Conservation (phyloP, 2,329 filamentous ascomycete species). For the Cytospora schulzeri region DNA sequence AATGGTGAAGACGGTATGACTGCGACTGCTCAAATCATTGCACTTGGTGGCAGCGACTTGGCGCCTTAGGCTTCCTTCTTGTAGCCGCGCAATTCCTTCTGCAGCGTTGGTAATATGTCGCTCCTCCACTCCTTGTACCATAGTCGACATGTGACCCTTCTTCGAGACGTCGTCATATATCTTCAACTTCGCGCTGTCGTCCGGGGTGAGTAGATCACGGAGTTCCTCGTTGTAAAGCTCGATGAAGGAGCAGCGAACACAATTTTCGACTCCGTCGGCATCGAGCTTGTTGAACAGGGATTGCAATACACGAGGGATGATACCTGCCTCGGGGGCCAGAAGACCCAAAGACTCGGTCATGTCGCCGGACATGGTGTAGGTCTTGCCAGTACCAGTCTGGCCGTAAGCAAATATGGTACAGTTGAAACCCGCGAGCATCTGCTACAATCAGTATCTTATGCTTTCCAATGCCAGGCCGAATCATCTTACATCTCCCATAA, state of each 20-base stretch:
- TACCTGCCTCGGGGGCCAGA: constrained; percentile 87
- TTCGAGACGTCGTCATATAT: constrained; percentile 91
- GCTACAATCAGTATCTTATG: constrained; percentile 25
- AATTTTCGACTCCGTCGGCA: constrained; percentile 75
- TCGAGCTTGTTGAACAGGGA: constrained; percentile 85
- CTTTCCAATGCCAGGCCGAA: not conserved
- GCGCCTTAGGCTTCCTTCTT: constrained; percentile 86
- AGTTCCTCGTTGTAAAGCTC: constrained; percentile 98
- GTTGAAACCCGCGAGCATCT: constrained; percentile 95
- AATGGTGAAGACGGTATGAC: constrained; percentile 96
- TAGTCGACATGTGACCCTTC: constrained; percentile 79
- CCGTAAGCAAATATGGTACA: constrained; percentile 99
- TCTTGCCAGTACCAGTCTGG: constrained; percentile 97
- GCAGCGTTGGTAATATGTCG: constrained; percentile 83
- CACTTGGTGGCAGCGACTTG: constrained; percentile 99
- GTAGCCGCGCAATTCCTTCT: constrained; percentile 85
- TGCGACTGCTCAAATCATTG: constrained; percentile 95
- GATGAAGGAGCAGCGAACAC: constrained; percentile 97
- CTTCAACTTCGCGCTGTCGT: constrained; percentile 85
- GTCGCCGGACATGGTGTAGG: constrained; percentile 98
- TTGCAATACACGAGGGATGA: constrained; percentile 89
- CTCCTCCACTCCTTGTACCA: constrained; percentile 98
- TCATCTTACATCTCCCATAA: constrained; percentile 77
- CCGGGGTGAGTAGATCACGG: constrained; percentile 79
- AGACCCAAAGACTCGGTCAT: constrained; percentile 87